Percentiles rank a stretch among this genome's conserved stretches.
Conservation (phyloP, 2,329 filamentous ascomycete genomes). For the Trichothecium sympodiale region DNA sequence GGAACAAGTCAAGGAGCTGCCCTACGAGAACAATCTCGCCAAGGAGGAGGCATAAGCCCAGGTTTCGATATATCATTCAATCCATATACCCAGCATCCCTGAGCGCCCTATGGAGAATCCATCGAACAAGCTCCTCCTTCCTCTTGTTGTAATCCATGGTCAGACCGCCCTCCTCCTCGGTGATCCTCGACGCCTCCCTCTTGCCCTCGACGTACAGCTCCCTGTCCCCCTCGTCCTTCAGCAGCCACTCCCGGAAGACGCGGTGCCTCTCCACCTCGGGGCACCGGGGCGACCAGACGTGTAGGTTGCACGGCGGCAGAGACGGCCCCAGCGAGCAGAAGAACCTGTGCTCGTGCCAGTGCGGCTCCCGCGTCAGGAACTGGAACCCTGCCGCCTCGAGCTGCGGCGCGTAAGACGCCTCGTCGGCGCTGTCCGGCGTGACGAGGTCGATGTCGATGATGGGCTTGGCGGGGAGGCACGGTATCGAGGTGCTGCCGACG, state of each 20-base stretch:
- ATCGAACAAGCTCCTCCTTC: conserved; percentile 27
- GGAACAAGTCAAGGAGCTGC: no score
- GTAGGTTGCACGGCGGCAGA: conserved; percentile 27
- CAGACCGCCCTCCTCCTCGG: conserved; percentile 17
- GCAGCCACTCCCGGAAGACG: conserved; percentile 34
- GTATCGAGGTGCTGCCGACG: conserved; percentile 39
- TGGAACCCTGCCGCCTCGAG: conserved; percentile 33
- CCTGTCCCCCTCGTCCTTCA: conserved; percentile 22
- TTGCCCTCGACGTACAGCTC: conserved; percentile 27
- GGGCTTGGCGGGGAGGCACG: conserved; percentile 35
- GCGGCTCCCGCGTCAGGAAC: conserved; percentile 32
- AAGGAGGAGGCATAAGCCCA: no score
- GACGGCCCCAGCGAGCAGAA: conserved; percentile 23
- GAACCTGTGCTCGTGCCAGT: conserved; percentile 37
- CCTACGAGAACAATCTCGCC: no score
- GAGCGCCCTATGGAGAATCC: conserved; percentile 22
- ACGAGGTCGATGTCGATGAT: conserved; percentile 42
- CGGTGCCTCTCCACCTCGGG: conserved; percentile 29
- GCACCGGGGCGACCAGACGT: conserved; percentile 33
- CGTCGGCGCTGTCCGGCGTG: conserved; percentile 25
- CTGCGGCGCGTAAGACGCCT: conserved; percentile 27
- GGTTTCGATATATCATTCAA: background rate
- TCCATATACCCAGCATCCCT: conserved; percentile 10
- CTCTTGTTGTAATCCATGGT: conserved; percentile 27
- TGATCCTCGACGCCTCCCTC: conserved; percentile 16